Base-by-base conservation (phyloP, 768 basidiomycete genomes). In the Rhizopogon rudus region DNA sequence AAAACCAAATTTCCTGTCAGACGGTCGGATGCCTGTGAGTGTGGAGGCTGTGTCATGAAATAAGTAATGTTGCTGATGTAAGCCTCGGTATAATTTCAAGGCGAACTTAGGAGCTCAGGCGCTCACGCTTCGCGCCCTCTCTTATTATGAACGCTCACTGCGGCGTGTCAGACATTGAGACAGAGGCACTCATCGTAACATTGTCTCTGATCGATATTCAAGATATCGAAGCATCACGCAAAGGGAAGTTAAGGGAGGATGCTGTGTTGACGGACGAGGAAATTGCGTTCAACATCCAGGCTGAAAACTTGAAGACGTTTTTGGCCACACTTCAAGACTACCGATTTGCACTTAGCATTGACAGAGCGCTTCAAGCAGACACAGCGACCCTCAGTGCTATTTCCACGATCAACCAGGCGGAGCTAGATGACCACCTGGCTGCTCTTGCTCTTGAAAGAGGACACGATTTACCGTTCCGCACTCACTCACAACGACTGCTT, bases 141-240 rank as follows among this genome's bases (percentile, higher is more conserved):
- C 57, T 50, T 35, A 31, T 22, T 13, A 48, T 48, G 45, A 35
- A 48, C 20, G 20, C 7, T 22, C 31, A 4, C 13, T 7, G 12
- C n/a, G 17, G 17, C 31, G 16, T 3, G 48, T 17, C 29, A 12
- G 78, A 81, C 56, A n/a, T 63, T 2, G 72, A 68, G 35, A 37
- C 35, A 17, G 65, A 72, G 22, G 61, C 73, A 7, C 68, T 81
- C 43, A 70, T 77, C 37, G 71, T 74, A 1, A 67, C 75, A 52
- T 70, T 81, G 44, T 60, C 62, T 3, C 70, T 80, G 35, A 65
- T 73, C 16, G 79, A 80, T 55, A 69, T 78, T 22, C 69, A 65
- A 20, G 65, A 66, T 12, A 52, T 77, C 17, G 69, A 72, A 14
- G 57, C 66, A 20, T 46, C 60, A 0, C 60, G 66, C 12, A 80